These are phyloP conservation scores for Ilyonectria robusta DNA, from an alignment of 2,329 filamentous ascomycete genomes.

Conservation along the genomic window DNA sequence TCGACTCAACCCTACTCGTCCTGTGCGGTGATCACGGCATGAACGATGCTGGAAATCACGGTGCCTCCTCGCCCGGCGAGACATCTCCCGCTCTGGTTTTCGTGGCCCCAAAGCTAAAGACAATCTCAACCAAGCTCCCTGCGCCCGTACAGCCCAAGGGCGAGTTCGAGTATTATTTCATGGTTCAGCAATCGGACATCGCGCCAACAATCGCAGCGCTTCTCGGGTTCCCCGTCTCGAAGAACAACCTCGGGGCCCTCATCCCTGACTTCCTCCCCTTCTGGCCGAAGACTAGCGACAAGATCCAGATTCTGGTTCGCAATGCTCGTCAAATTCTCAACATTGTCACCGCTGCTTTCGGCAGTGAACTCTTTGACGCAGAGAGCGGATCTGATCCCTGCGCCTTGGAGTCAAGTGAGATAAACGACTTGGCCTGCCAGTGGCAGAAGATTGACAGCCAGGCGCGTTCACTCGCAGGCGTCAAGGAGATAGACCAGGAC, in stretches of 20 bases:
- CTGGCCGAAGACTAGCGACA: constrained; percentile 72
- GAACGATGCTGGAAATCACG: constrained; percentile 98
- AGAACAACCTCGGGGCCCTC: constrained; percentile 91
- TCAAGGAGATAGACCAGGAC: constrained; percentile 50
- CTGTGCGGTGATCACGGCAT: constrained; percentile 98
- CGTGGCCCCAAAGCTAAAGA: constrained; percentile 84
- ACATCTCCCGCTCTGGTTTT: constrained; percentile 95
- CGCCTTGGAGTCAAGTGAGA: constrained; percentile 52
- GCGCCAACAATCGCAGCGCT: constrained; percentile 90
- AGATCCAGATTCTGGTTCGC: constrained; percentile 77
- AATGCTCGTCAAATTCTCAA: constrained; percentile 87
- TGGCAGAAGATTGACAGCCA: constrained; percentile 65
- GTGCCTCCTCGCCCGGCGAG: constrained; percentile 92
- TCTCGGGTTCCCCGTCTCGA: constrained; percentile 88
- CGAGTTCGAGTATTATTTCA: constrained; percentile 87
- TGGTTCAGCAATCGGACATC: constrained; percentile 94
- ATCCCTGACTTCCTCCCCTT: constrained; percentile 84
- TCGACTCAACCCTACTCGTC: constrained; percentile 85
- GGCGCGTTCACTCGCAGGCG: constrained; percentile 41
- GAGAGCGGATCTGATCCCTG: constrained; percentile 54
- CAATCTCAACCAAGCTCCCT: constrained; percentile 60
- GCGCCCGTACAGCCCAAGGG: constrained; percentile 72
- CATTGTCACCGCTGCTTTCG: constrained; percentile 82
- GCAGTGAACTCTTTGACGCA: constrained; percentile 59
- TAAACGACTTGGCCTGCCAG: constrained; percentile 76